Conservation (phyloP, 495 filamentous ascomycete genomes). For the Cairneyella variabilis region DNA sequence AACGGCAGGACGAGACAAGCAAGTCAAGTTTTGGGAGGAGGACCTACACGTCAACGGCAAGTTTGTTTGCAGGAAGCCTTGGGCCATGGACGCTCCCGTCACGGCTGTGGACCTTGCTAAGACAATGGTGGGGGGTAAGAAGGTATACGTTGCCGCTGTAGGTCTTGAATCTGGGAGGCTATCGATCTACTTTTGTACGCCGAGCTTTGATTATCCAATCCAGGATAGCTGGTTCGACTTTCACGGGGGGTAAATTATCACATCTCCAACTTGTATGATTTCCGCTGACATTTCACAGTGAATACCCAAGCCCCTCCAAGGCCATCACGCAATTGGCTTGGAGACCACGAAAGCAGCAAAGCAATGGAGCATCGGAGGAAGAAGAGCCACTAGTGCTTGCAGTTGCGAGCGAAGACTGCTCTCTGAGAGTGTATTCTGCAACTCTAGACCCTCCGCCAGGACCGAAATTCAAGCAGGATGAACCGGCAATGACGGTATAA, state of each 20-base stretch:
- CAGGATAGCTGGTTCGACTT: too few species aligned
- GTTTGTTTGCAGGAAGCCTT: slow-evolving; percentile 47
- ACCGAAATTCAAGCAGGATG: too few species aligned
- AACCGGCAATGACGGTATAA: too few species aligned
- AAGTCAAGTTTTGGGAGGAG: slow-evolving; percentile 71
- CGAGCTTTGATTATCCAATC: too few species aligned
- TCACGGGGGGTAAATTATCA: too few species aligned
- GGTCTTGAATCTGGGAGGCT: slow-evolving; percentile 61
- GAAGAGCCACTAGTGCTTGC: too few species aligned
- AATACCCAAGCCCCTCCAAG: slow-evolving; percentile 65
- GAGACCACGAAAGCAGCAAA: slow-evolving; percentile 46
- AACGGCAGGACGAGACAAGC: slow-evolving; percentile 85
- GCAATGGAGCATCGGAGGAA: slow-evolving; percentile 14
- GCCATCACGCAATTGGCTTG: slow-evolving; percentile 73
- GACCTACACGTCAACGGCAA: slow-evolving; percentile 27
- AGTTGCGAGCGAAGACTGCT: slow-evolving; percentile 78
- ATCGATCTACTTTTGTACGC: slow-evolving; percentile 40
- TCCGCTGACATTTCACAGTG: slow-evolving; percentile 31
- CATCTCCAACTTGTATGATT: slow-evolving; percentile 10
- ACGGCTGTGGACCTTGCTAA: slow-evolving; percentile 72
- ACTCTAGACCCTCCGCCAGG: slow-evolving; percentile 30
- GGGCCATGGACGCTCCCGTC: slow-evolving; percentile 56
- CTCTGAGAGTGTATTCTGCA: slow-evolving; percentile 72
- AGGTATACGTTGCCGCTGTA: slow-evolving; percentile 61
- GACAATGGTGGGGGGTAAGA: slow-evolving; percentile 3